Base-by-base conservation (phyloP, 768 basidiomycete genomes). In the Gloeopeniophorella convolvens region DNA sequence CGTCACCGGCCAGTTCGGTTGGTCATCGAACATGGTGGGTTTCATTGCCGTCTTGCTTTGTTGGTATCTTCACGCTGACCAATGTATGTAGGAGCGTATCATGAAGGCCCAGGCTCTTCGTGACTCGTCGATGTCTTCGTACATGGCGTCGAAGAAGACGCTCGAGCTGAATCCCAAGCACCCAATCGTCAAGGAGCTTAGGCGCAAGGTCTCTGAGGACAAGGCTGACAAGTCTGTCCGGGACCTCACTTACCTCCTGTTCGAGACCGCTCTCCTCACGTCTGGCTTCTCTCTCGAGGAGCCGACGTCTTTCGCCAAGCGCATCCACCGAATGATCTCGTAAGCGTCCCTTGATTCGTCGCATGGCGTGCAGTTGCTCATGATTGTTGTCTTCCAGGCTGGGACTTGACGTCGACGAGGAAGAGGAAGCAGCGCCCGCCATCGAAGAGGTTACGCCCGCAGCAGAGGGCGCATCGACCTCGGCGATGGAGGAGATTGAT, bases 141-240 rank as follows among this genome's bases (percentile, higher is more conserved):
- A 97, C 79, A 98, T 97, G 95, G 89, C 91, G 24, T 89, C 85
- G 54, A 94, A 94, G 79, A 96, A 96, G 85, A 96, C 94, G 8
- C 80, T 97, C 55, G 95, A 97, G 74, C 80, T 97, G 58, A 96
- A 97, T 80, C 86, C 91, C 28, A 70, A 66, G 59, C 92, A 97
- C 74, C 71, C 89, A 35, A 95, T 98, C 73, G 75, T 99, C 72
- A 92, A 89, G 77, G 94, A 97, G 73, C 78, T 99, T 63, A 93
- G 85, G 78, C 80, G 80, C 62, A 95, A 96, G 76, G 90, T 97
- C 55, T 75, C 89, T 41, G 93, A 94, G 70, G 95, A 99, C 76
- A 93, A 94, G 78, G 85, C 89, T 46, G 94, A 98, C 82, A 96
- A 95, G 82, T 93, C 93, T 48, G 94, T 96, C 63, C 84, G 91